Conservation (phyloP, 495 filamentous ascomycete species). For the Penicillium arizonense region DNA sequence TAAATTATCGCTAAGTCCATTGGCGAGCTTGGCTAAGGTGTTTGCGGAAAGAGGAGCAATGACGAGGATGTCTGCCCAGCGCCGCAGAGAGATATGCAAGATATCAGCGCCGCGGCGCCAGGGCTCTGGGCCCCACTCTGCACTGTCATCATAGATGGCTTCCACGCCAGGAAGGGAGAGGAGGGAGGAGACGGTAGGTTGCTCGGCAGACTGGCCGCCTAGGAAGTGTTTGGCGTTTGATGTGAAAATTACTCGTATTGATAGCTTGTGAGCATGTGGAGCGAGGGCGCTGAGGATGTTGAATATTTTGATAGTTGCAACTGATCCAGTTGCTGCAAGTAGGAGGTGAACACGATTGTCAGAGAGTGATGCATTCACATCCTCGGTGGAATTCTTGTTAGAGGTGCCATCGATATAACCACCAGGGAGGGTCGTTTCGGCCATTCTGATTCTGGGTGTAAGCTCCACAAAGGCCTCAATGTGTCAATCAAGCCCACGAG, state of each 20-base stretch:
- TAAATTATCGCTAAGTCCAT: slow-evolving; percentile 58
- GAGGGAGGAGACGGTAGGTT: slow-evolving; percentile 55
- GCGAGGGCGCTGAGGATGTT: slow-evolving; percentile 58
- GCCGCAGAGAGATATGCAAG: slow-evolving; percentile 70
- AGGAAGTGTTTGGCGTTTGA: slow-evolving; percentile 64
- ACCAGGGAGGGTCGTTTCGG: background rate
- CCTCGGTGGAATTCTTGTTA: background rate
- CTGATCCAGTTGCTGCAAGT: slow-evolving; percentile 44
- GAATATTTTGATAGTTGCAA: slow-evolving; percentile 79
- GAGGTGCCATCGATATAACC: background rate
- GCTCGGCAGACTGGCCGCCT: slow-evolving; percentile 58
- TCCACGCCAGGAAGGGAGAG: slow-evolving; percentile 53
- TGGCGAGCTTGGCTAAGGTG: slow-evolving; percentile 63
- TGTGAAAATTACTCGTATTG: slow-evolving; percentile 70
- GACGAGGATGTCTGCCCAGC: slow-evolving; percentile 71
- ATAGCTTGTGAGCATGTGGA: slow-evolving; percentile 46
- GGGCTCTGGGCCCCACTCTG: slow-evolving; percentile 65
- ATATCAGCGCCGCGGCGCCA: slow-evolving; percentile 58
- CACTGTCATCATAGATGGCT: slow-evolving; percentile 61
- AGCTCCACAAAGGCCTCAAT: no score
- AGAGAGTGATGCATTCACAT: background rate
- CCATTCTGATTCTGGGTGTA: background rate
- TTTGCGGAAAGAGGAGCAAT: slow-evolving; percentile 71
- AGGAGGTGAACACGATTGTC: slow-evolving; percentile 18
- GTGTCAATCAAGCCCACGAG: no score